Base-by-base conservation (phyloP, 164 flowering plant species). In the Aristolochia fimbriata region DNA sequence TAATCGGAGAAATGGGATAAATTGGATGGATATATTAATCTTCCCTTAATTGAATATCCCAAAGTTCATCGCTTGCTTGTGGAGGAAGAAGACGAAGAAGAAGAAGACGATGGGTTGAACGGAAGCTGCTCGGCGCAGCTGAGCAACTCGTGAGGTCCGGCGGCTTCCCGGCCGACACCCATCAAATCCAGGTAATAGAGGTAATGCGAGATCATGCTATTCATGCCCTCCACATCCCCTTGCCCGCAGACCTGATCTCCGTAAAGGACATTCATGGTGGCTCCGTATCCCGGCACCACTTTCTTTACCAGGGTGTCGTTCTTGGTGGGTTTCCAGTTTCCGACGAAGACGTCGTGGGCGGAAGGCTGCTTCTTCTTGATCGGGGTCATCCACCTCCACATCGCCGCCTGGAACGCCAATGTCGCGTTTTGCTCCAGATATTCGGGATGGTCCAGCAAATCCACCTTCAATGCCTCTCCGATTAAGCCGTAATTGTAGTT, bases 301-400 rank as follows among this genome's bases (percentile, higher is more conserved):
- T 96, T 71, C 56, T 83, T 83, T 56, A 87, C 63, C 70, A 80
- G 55, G 9, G 94, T 88, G 73, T 91, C 97, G 15, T 88, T 88
- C 77, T 84, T 86, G 46, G 91, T 86, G 37, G 94, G 96, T 58
- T 88, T 91, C 97, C 97, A 91, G 70, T 70, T 74, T 0, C 96
- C 95, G 13, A 84, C 91, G 48, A 86, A 82, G 55, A 68, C 79
- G 9, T 91, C 83, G 30, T 90, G 97, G 16, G 90, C 78, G 5
- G 97, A 83, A 47, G 97, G 94, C 64, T 79, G 86, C 7, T 63
- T 48, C 76, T 79, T 87, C 76, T 83, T 82, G 8, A 68, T 17
- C 27, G 94, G 84, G 51, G 76, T 90, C 87, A 85, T 78, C 97
- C 97, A 90, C 67, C 60, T 74, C 73, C 72, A 80, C 0, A 90